Conservation (phyloP, 352 stramenopile genomes). For the Phytophthora crassamura region DNA sequence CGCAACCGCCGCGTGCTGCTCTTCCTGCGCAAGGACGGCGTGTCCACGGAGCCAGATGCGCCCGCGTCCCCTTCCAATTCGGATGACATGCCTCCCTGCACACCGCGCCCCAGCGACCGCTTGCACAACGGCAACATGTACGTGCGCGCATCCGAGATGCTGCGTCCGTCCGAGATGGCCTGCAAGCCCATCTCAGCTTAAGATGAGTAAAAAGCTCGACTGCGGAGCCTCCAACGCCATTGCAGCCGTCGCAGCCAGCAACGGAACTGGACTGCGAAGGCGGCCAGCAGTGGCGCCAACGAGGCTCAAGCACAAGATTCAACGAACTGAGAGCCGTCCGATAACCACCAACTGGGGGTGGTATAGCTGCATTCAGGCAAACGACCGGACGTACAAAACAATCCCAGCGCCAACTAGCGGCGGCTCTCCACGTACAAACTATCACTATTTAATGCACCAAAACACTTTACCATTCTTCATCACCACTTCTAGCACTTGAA, state of each 20-base stretch:
- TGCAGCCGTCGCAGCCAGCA: slow-evolving; percentile 28
- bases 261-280: slow-evolving; percentile 41
- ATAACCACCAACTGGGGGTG: slow-evolving; percentile 39
- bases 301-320: slow-evolving; percentile 6
- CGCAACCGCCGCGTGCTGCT: slow-evolving; percentile 58
- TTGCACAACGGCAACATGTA: slow-evolving; percentile 41
- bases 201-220: slow-evolving; percentile 7
- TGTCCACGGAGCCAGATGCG: slow-evolving; percentile 12
- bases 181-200: slow-evolving; percentile 32
- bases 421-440: slow-evolving; percentile 18
- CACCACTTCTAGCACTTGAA: no score
- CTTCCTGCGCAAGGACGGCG: slow-evolving; percentile 60
- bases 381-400: slow-evolving; percentile 26
- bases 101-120: slow-evolving; percentile 18
- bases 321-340: neutral
- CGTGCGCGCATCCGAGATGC: slow-evolving; percentile 42
- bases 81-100: slow-evolving; percentile 23
- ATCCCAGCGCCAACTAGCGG: slow-evolving; percentile 14
- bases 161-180: slow-evolving; percentile 32
- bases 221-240: neutral
- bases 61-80: neutral
- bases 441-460: slow-evolving; percentile 48
- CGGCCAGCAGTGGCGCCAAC: slow-evolving; percentile 10
- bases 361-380: slow-evolving; percentile 24
- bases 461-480: no score